phyloP scores from a whole-genome alignment of 768 basidiomycete species.

The Cystobasidium ongulense region DNA sequence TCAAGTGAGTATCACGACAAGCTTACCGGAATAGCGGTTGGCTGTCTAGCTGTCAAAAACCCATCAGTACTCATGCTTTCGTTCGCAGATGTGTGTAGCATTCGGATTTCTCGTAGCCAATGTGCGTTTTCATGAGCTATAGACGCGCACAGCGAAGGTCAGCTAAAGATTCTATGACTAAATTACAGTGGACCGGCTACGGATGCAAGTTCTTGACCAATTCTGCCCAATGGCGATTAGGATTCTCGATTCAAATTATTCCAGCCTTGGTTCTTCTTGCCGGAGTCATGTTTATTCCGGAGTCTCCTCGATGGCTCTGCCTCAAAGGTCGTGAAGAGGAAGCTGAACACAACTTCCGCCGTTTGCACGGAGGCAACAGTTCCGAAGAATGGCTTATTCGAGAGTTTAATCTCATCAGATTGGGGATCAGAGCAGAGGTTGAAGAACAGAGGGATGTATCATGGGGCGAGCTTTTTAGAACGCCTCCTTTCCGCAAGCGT shows the following conservation, averaged over 20 bases:
- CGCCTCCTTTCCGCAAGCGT: conserved; percentile 7
- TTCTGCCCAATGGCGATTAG: conserved; percentile 1
- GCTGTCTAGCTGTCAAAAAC: no score
- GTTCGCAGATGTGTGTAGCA: neutral
- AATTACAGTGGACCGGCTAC: conserved; percentile 22
- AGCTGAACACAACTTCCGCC: conserved; percentile 13
- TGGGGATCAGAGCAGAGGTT: neutral
- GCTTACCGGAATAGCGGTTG: neutral
- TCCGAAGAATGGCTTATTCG: neutral
- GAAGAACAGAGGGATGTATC: conserved; percentile 1
- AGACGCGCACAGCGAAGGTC: no score
- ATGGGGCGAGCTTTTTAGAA: conserved; percentile 3
- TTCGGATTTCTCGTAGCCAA: conserved; percentile 23
- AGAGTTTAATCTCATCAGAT: neutral
- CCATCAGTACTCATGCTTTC: neutral
- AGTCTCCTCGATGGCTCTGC: conserved; percentile 23
- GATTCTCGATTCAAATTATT: conserved; percentile 26
- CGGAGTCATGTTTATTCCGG: conserved; percentile 25
- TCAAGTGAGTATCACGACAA: neutral
- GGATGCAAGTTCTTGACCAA: conserved; percentile 9
- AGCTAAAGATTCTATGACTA: no score
- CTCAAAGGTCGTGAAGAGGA: conserved; percentile 30
- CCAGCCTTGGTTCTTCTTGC: conserved; percentile 13
- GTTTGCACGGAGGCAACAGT: neutral
- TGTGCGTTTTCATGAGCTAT: no score